Base-by-base conservation (phyloP, 176 grass and related monocot genomes). In the Raddia guianensis region DNA sequence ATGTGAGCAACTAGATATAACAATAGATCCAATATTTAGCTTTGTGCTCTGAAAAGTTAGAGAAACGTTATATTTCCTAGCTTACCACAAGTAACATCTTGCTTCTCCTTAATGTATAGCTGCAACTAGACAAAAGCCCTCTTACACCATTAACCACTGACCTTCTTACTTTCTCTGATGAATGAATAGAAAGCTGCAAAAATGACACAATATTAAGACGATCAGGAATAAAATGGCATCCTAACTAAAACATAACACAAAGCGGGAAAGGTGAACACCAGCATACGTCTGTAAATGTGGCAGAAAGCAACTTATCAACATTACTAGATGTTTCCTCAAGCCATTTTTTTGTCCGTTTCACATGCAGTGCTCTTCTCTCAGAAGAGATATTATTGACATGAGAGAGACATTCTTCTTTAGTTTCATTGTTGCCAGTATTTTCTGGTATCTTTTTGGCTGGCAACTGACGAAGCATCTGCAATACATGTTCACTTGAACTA, bases 151-250 rank as follows among this genome's bases (percentile, higher is more conserved):
- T 89, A 78, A 89, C 88, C 64, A 95, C 49, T 6, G 92, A 77
- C 75, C 91, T 93, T 83, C 95, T 94, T 35, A 95, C 88, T 84
- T 89, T 98, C 81, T 93, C 95, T 37, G 95, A 91, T 85, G 88
- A 83, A 89, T 98, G 95, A 85, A 92, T 72, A 89, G 78, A 86
- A 83, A 98, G 80, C 95, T 98, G 56, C 68, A 88, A 86, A 80
- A 72, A 44, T 59, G 46, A 77, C 37, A 40, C 54, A 76, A 58
- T 75, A 53, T 77, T 86, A 76, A 81, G 34, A 61, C 51, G 27
- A 61, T 67, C 49, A 48, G 68, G 55, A 86, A 69, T 40, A 40
- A 19, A 68, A 58, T 60, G 51, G 43, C 14, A 87, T 63, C 6
- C 60, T 14, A 72, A 77, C 9, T 73, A 3, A 83, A 73, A 50